Base-by-base conservation (phyloP, 208 protist genomes). In the Crithidia acanthocephali region DNA sequence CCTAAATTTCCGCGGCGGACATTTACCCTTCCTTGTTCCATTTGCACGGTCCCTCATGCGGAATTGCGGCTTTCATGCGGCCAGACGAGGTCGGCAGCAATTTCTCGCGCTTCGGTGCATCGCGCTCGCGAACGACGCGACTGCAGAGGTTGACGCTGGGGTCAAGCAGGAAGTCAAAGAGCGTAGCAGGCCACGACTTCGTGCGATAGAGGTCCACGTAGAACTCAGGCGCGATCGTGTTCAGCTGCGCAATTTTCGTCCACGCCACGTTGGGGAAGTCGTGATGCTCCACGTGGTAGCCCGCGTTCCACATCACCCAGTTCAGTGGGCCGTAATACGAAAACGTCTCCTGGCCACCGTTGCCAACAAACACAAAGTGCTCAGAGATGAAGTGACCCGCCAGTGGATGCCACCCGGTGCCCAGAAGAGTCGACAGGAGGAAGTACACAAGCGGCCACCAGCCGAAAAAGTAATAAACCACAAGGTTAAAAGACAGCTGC, bases 231-330 rank as follows among this genome's bases (percentile, higher is more conserved):
- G 98, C 98, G 55, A 98, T 96, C 15, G 69, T 71, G 35, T 84
- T 85, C 44, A 99, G 72, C 62, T 90, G 59, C 22, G 84, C 88
- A 62, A 98, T 83, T 28, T 81, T 79, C 22, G 79, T 90, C 90
- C 96, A 97, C 27, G 97, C 88, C 64, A 99, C 91, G 71, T 94
- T 90, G n/a, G 97, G 95, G 70, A 99, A 98, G 78, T 99, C 98
- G 75, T 99, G 98, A 80, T 99, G 98, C 85, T 99, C 97, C 33
- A 98, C 97, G 79, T 99, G 98, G 82, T 99, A 98, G 20, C 98
- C 95, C 1, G 95, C 92, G 69, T 98, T 98, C 80, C 95, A 98
- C 61, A 77, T 83, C 25, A 98, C 33, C 57, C 61, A 87, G 82
- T 99, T 98, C 20, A 95, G 72, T 9, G 77, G 70, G 25, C 98